Evolutionary conservation across 805 yeast species (phyloP), one percentile per base, ranked within the genome.

Genomic region (Candida oleophila): DNA sequence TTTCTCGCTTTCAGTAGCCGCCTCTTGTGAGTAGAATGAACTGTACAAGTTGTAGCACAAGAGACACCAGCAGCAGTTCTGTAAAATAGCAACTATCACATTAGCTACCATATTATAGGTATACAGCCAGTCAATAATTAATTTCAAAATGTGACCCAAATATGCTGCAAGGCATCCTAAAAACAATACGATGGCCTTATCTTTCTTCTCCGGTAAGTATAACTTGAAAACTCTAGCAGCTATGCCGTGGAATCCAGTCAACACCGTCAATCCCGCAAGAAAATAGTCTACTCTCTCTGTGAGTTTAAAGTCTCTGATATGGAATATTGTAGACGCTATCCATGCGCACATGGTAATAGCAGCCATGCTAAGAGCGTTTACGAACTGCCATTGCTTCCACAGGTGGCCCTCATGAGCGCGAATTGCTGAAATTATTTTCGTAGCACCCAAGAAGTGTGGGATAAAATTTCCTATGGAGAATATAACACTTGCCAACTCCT

Each of bases 21-120:
- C 42, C 11, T 47, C 50, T 15, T 20, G 3, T 19, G 49, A 53
- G 48, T 70, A 69, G 55, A 62, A 68, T 41, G 59, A 51, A 32
- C 59, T 52, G 53, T 71, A 71, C 21, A 71, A 48, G 12, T 57
- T 43, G 48, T 56, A 71, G 49, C 74, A 69, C 16, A 62, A 49
- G 8, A 57, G 43, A 21, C 51, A 57, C 57, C 70, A 59, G 18
- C 62, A 50, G 2, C 77, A 50, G 61, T 90, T 87, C 56, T 92
- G 97, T 3, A 84, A 50, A 2, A 90, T 47, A 0, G 97, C 99
- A 43, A 89, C 77, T 0, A 77, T 63, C 1, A 94, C 83, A 57
- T 94, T 92, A 22, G 94, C 96, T 52, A 80, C 77, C 98, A 94
- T 92, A 67, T 92, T 92, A 64, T 94, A 94, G 1, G 95, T 84